Conservation (phyloP, 345 rosid genomes). For the Litchi chinensis region DNA sequence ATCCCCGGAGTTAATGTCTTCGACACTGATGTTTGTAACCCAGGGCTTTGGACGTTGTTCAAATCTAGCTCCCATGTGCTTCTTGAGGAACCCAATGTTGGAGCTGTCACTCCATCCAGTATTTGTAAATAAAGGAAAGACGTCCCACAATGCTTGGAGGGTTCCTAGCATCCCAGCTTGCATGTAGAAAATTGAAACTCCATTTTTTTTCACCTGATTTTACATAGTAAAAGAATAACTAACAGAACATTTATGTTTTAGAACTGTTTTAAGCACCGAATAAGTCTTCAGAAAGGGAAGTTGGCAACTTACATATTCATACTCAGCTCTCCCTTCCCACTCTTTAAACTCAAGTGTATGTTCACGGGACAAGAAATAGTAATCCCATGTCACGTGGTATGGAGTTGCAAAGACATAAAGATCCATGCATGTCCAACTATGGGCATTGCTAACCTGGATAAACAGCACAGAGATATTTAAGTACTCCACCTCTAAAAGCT, state of each 20-base stretch:
- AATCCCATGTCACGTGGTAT: constrained; percentile 94
- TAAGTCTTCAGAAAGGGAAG: constrained; percentile 7
- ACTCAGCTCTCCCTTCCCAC: constrained; percentile 92
- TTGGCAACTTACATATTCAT: constrained; percentile 69
- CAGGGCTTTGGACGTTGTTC: constrained; percentile 80
- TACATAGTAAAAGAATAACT: background rate
- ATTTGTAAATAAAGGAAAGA: constrained; percentile 92
- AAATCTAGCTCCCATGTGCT: constrained; percentile 89
- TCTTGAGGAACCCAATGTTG: constrained; percentile 77
- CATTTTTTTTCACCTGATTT: constrained; percentile 78
- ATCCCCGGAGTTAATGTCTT: constrained; percentile 92
- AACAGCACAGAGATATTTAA: constrained; percentile 19
- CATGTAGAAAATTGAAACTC: constrained; percentile 94
- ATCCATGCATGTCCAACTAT: constrained; percentile 99
- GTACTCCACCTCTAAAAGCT: constrained; percentile 3
- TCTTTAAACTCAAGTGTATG: constrained; percentile 75
- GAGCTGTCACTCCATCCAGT: constrained; percentile 95
- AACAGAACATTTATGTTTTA: constrained; percentile 5
- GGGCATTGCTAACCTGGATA: constrained; percentile 73
- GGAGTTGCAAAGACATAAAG: constrained; percentile 95
- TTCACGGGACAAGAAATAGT: constrained; percentile 76
- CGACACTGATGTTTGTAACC: constrained; percentile 63
- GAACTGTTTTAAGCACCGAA: constrained; percentile 12
- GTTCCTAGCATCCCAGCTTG: constrained; percentile 98
- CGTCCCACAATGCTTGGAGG: constrained; percentile 90